Base-by-base conservation (phyloP, 352 stramenopile genomes). In the Aphanomyces stellatus region DNA sequence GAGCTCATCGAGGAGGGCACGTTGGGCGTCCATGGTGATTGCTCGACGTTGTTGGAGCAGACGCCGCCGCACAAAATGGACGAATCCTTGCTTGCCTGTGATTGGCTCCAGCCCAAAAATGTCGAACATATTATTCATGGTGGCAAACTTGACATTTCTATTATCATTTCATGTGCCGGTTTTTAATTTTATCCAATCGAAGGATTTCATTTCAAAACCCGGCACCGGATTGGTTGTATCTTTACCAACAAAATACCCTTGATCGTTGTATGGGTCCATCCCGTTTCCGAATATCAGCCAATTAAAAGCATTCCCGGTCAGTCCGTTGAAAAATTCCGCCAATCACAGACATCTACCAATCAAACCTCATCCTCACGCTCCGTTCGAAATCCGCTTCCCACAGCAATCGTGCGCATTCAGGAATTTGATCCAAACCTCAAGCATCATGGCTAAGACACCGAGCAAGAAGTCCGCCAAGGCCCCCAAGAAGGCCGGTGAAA, bases 361-460 rank as follows among this genome's bases (percentile, higher is more conserved):
- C n/a, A n/a, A n/a, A n/a, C n/a, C n/a, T n/a, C n/a, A n/a, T n/a
- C n/a, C n/a, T n/a, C n/a, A n/a, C n/a, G n/a, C n/a, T n/a, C n/a
- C n/a, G n/a, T n/a, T n/a, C n/a, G n/a, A n/a, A n/a, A n/a, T n/a
- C n/a, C n/a, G n/a, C n/a, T n/a, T n/a, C n/a, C n/a, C n/a, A n/a
- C n/a, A n/a, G n/a, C n/a, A 53, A 4, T 22, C 22, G 7, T 51
- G 17, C 15, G 10, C 56, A 64, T 64, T 64, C 51, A 51, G 56
- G 41, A 64, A 49, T 64, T 53, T 27, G 25, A 24, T 51, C 41
- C 31, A 60, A 34, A 19, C 35, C 11, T 19, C 35, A 64, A 64
- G 56, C 34, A 60, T 25, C 19, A 98, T 97, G 90, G 90, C 94
- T 51, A 98, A 98, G 86, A 98, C 93, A 72, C 92, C 95, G 48